Base-by-base conservation (phyloP, 169 alveolate genomes). In the Toxoplasma gondii region DNA sequence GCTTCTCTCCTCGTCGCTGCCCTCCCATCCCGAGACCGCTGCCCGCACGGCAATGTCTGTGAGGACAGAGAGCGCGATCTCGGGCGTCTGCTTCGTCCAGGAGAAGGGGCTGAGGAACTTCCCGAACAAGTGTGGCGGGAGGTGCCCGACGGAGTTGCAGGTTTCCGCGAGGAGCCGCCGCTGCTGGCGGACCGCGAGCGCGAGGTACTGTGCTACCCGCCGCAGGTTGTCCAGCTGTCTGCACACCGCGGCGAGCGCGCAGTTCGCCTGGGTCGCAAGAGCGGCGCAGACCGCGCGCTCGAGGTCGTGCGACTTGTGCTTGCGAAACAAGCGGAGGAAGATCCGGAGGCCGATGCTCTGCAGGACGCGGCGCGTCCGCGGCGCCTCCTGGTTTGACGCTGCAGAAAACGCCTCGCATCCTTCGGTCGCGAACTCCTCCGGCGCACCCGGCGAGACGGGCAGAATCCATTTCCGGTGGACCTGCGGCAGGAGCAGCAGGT, bases 201-300 rank as follows among this genome's bases (percentile, higher is more conserved):
- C 86, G 22, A 78, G 45, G 86, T 29, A 38, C 2, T n/a, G 22
- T 12, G 29, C 22, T 41, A 78, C 45, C 22, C 39, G 22, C 43
- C 86, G 86, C 86, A 78, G 44, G 45, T 78, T 78, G 49, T 78
- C 86, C 22, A 78, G 39, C 86, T 78, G 86, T 78, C 86, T 7
- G 22, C n/a, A 78, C 86, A 78, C 86, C 45, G 86, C 86, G 24
- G 22, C 49, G 44, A 78, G 29, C 2, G 86, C 44, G 45, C 86
- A 78, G 45, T 38, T 19, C 86, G 86, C 22, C 39, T n/a, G 45
- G 45, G 49, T 38, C 44, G 86, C 86, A 4, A 78, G 86, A 41
- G 86, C 86, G 44, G 86, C 86, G 86, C 86, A 78, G 29, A 78
- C 45, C 24, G 86, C 86, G 1, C 45, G 22, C 45, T 78, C 86